phyloP scores from a whole-genome alignment of 495 filamentous ascomycete species.

The Lineolata rhizophorae region DNA sequence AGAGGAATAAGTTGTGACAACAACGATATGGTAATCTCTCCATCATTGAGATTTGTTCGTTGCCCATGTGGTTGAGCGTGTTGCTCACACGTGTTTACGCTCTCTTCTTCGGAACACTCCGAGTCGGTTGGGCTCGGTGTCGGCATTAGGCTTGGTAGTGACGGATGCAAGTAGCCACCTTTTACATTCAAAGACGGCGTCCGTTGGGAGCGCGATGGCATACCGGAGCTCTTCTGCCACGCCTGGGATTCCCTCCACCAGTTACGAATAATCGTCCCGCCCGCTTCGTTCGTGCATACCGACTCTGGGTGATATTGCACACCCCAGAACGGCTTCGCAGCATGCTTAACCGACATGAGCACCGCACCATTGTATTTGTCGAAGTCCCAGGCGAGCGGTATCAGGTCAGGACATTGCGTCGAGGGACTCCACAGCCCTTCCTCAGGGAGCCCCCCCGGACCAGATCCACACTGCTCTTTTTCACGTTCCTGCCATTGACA shows the following conservation, averaged over 20 bases:
- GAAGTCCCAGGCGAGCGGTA: conserved; percentile 44
- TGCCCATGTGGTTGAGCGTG: too few relatives aligned
- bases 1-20: too few relatives aligned
- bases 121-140: too few relatives aligned
- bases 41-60: too few relatives aligned
- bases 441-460: conserved; percentile 11
- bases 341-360: conserved; percentile 58
- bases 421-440: conserved; percentile 10
- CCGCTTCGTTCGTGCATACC: conserved; percentile 54
- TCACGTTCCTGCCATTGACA: neutral
- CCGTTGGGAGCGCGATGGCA: too few relatives aligned
- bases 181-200: too few relatives aligned
- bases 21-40: too few relatives aligned
- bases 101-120: too few relatives aligned
- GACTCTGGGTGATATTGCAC: conserved; percentile 93
- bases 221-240: conserved; percentile 23
- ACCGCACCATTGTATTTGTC: conserved; percentile 29
- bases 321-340: conserved; percentile 59
- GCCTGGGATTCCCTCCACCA: conserved; percentile 45
- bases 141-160: too few relatives aligned
- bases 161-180: too few relatives aligned
- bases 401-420: conserved; percentile 18
- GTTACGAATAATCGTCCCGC: conserved; percentile 41
- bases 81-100: too few relatives aligned
- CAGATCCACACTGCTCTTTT: conserved; percentile 10